Evolutionary conservation across 1,284 basidiomycete species (phyloP), one percentile per base, ranked within the genome.

Genomic region (Apiotrichum laibachii): DNA sequence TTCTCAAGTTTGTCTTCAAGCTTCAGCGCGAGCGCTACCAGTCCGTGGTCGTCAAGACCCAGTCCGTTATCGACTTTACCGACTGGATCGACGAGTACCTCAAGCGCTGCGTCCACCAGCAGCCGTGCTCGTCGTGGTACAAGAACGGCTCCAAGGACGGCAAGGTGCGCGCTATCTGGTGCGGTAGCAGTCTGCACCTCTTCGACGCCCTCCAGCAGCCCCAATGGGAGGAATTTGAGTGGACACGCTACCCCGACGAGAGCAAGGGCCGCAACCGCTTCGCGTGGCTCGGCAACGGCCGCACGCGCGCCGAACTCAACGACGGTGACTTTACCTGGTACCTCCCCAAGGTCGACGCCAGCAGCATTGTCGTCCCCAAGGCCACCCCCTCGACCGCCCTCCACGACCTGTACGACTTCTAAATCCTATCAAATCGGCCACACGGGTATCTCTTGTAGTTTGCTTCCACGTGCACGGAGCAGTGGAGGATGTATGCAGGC

Each of bases 181-280:
- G 47, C 26, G 57, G 57, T 33, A 44, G 47, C 18, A 16, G 22
- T 0, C 34, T 54, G 40, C 57, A 58, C 40, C 42, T 54, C 6
- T 54, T 54, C 48, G 52, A 54, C n/a, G 52, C 52, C 11, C 52
- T 58, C 47, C 39, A 22, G 26, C 47, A 58, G 47, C 57, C 57
- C 2, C 33, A 47, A 19, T 58, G 46, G 47, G 57, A 58, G 43
- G 57, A 58, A 37, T 57, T 57, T 51, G 56, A 57, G 11, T 57
- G 56, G 56, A 43, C 45, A 1, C 22, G 50, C 9, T 57, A 57
- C 55, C 55, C 55, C 34, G 35, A 46, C 43, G 55, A 57, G 44
- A 43, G 50, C n/a, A 16, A 37, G 16, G 55, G 55, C 22, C 15
- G 12, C 18, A 34, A 21, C 12, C 49, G 55, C 44, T 57, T 51